Evolutionary conservation across 2,329 filamentous ascomycete genomes (phyloP).

Genomic region (Trichoderma sp.): DNA sequence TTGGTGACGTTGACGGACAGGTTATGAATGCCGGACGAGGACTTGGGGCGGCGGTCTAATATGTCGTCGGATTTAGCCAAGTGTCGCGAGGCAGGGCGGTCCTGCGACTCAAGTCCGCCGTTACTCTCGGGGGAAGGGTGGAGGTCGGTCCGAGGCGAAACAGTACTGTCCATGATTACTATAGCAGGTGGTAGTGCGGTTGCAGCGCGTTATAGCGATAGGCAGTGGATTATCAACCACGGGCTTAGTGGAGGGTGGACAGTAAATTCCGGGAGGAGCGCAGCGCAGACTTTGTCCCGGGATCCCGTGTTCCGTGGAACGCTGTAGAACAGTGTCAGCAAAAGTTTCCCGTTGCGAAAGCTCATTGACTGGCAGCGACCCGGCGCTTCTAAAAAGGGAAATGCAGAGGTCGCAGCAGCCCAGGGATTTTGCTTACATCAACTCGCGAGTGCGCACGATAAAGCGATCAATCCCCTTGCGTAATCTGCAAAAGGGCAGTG

Average conservation of each 20-base stretch:
- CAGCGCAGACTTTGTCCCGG: slow-evolving; percentile 5
- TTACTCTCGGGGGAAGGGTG: slow-evolving; percentile 18
- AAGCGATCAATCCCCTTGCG: not conserved
- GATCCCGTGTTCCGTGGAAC: slow-evolving; percentile 19
- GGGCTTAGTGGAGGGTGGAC: slow-evolving; percentile 8
- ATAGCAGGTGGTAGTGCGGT: slow-evolving; percentile 20
- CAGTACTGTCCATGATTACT: slow-evolving; percentile 27
- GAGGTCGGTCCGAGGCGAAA: slow-evolving; percentile 32
- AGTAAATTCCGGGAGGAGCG: slow-evolving; percentile 15
- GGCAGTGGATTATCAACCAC: slow-evolving; percentile 21
- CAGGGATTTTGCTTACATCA: slow-evolving; percentile 7
- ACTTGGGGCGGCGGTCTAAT: slow-evolving; percentile 32
- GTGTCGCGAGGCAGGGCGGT: slow-evolving; percentile 18
- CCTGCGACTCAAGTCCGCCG: slow-evolving; percentile 14
- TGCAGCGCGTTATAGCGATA: slow-evolving; percentile 11
- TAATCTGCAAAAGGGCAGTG: not conserved
- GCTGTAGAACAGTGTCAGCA: slow-evolving; percentile 19
- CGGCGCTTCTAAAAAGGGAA: slow-evolving; percentile 12
- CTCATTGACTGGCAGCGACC: slow-evolving; percentile 1
- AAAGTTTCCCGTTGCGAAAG: not conserved
- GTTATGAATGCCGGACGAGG: slow-evolving; percentile 29
- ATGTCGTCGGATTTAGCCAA: slow-evolving; percentile 28
- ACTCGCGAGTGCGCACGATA: slow-evolving; percentile 5
- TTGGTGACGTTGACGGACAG: slow-evolving; percentile 34
- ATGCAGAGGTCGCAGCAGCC: not conserved